phyloP scores from a whole-genome alignment of 2,329 filamentous ascomycete species.

The Chrysoporthe puriensis region DNA sequence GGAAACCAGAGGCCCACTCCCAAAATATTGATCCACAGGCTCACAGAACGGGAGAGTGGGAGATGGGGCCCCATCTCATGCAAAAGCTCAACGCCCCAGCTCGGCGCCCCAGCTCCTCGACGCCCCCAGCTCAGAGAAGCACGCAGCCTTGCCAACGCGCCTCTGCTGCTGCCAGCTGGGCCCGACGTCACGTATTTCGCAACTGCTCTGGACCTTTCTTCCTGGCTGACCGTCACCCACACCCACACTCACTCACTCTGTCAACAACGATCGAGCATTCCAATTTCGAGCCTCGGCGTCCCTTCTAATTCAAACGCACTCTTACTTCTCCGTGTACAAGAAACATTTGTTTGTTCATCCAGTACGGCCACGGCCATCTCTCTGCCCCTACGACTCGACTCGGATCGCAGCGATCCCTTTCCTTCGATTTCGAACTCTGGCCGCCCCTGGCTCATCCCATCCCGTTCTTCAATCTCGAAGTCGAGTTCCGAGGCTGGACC shows the following conservation, averaged over 20 bases:
- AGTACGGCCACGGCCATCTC: not conserved
- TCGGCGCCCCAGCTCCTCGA: not conserved
- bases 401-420: not conserved
- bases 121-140: not conserved
- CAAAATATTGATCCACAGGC: constrained; percentile 15
- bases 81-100: constrained; percentile 8
- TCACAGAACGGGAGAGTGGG: not conserved
- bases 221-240: not conserved
- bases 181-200: constrained; percentile 9
- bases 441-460: constrained; percentile 3
- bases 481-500: constrained; percentile 2
- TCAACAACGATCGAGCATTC: constrained; percentile 10
- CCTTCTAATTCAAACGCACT: not conserved
- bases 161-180: not conserved
- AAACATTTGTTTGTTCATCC: constrained; percentile 5
- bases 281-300: not conserved
- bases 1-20: constrained; percentile 7
- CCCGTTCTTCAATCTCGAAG: constrained; percentile 6
- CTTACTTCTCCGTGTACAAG: not conserved
- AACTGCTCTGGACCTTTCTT: not conserved
- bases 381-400: not conserved
- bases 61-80: not conserved
- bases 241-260: not conserved
- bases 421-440: not conserved
- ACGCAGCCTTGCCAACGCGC: constrained; percentile 5